Conservation (phyloP, 1,284 basidiomycete genomes). For the Ustilago cynodontis region DNA sequence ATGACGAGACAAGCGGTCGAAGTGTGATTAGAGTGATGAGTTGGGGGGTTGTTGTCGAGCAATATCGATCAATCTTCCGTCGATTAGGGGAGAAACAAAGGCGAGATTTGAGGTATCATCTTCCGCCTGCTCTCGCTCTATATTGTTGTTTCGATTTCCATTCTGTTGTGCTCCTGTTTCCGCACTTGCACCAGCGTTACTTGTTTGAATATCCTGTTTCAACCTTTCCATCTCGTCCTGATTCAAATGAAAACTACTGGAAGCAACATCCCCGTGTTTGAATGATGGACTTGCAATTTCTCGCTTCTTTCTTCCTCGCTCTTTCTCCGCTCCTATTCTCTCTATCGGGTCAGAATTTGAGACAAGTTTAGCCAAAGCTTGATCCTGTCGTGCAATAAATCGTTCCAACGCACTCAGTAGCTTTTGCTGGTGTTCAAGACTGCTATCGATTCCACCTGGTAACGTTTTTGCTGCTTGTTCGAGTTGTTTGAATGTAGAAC, state of each 20-base stretch:
- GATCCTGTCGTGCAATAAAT: constrained; percentile 14
- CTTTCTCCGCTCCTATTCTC: not conserved
- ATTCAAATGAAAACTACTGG: constrained; percentile 28
- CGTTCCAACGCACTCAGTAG: constrained; percentile 18
- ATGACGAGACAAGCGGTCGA: too few relatives aligned
- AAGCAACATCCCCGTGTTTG: constrained; percentile 26
- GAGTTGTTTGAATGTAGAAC: constrained; percentile 16
- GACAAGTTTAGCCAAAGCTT: constrained; percentile 2
- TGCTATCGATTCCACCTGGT: constrained; percentile 33
- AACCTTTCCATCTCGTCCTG: constrained; percentile 34
- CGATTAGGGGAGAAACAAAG: constrained; percentile 55
- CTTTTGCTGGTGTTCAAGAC: constrained; percentile 19
- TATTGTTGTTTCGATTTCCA: not conserved
- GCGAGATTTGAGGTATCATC: constrained; percentile 53
- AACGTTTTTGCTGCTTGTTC: constrained; percentile 25
- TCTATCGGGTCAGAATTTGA: not conserved
- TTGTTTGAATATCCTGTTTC: constrained; percentile 23
- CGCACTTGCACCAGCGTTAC: not conserved
- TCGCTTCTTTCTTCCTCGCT: not conserved
- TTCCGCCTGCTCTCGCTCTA: not conserved
- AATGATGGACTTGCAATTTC: constrained; percentile 5
- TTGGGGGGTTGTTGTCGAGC: constrained; percentile 23
- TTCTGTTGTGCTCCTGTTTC: too few relatives aligned
- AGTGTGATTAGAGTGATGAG: not conserved
- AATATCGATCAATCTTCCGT: constrained; percentile 59